Percentiles rank a stretch among this genome's conserved stretches.
Evolutionary conservation across 2,329 filamentous ascomycete genomes (phyloP).

Genomic region (Phaeosphaeriaceae sp.): DNA sequence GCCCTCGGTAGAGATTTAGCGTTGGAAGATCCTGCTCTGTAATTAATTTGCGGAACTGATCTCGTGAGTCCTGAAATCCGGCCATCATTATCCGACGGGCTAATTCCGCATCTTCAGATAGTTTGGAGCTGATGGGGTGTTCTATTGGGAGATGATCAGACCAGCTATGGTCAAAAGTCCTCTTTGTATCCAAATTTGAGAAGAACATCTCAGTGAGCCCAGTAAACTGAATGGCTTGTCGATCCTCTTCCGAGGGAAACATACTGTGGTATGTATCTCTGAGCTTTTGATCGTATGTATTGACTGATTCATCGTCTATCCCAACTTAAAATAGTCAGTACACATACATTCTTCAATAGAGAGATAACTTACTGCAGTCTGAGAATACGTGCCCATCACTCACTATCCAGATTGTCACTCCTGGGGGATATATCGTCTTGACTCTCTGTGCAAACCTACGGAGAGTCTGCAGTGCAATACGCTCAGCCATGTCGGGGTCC

Average conservation of each 20-base stretch:
- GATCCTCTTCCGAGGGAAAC: constrained; percentile 3
- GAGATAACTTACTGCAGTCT: constrained; percentile 41
- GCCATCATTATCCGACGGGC: constrained; percentile 23
- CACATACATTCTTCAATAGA: neutral
- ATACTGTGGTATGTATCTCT: constrained; percentile 31
- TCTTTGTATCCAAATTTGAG: constrained; percentile 2
- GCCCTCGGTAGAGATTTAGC: constrained; percentile 33
- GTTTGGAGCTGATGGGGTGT: constrained; percentile 15
- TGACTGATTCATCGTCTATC: constrained; percentile 50
- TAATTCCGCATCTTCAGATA: constrained; percentile 5
- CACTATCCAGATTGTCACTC: constrained; percentile 47
- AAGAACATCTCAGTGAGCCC: constrained; percentile 18
- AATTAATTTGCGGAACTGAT: constrained; percentile 19
- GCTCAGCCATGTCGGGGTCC: constrained; percentile 49
- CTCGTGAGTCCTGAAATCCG: constrained; percentile 10
- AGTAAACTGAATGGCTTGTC: constrained; percentile 12
- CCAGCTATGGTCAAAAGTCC: neutral
- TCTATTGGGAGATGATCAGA: constrained; percentile 4
- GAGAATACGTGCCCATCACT: constrained; percentile 49
- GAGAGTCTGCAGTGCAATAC: constrained; percentile 46
- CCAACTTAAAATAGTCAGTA: constrained; percentile 32
- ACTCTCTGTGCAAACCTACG: constrained; percentile 47
- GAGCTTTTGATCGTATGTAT: constrained; percentile 42
- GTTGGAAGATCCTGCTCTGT: constrained; percentile 17
- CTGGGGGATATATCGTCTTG: constrained; percentile 44